Evolutionary conservation across 495 filamentous ascomycete species (phyloP).

Genomic region (Pseudoneurospora amorphoporcata): DNA sequence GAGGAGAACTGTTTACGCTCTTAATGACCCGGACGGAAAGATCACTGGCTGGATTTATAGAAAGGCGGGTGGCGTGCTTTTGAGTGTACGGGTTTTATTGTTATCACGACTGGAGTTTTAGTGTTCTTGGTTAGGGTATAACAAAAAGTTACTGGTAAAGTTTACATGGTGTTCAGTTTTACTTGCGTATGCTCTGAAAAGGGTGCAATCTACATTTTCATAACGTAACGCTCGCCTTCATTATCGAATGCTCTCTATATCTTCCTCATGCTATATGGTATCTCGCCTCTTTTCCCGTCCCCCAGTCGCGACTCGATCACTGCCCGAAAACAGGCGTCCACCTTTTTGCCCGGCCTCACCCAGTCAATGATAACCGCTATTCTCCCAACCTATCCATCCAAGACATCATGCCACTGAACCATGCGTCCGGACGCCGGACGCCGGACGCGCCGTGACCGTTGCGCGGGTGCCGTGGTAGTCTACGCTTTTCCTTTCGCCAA

Average conservation of each 20-base stretch:
- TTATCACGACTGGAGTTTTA: background rate
- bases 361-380: background rate
- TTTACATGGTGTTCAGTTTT: background rate
- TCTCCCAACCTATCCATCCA: background rate
- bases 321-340: background rate
- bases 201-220: background rate
- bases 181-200: background rate
- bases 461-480: background rate
- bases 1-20: background rate
- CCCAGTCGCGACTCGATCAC: background rate
- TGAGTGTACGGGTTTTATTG: background rate
- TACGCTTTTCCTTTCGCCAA: background rate
- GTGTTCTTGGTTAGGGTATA: background rate
- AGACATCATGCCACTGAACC: background rate
- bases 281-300: background rate
- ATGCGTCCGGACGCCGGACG: background rate
- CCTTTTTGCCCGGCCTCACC: background rate
- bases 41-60: background rate
- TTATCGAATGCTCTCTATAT: background rate
- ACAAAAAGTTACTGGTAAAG: background rate
- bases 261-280: background rate
- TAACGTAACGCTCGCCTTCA: background rate
- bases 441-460: background rate
- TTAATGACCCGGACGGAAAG: background rate
- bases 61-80: background rate